A percentile compares a stretch with the other conserved stretches of the same genome.
Conservation (phyloP, 2,329 filamentous ascomycete genomes). For the Penicillium sp. region DNA sequence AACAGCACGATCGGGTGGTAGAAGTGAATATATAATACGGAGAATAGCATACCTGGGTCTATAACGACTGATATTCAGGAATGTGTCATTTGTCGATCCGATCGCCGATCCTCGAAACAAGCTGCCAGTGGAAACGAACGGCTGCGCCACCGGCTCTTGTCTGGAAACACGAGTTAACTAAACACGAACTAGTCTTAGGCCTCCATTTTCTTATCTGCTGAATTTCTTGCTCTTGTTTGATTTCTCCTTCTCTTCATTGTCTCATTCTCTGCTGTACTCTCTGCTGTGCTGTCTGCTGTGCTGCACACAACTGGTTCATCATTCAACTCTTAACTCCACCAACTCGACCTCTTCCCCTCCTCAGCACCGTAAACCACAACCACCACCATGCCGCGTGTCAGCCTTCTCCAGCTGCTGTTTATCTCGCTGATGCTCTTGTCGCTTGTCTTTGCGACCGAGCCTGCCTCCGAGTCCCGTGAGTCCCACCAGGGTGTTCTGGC, state of each 20-base stretch:
- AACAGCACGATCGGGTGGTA: too few species aligned
- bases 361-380: slow-evolving; percentile 2
- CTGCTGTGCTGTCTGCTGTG: background rate
- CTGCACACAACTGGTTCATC: background rate
- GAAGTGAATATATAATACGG: too few species aligned
- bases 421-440: slow-evolving; percentile 32
- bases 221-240: too few species aligned
- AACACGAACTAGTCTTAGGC: too few species aligned
- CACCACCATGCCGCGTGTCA: slow-evolving; percentile 26
- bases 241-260: too few species aligned
- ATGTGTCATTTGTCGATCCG: too few species aligned
- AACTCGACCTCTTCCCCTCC: background rate
- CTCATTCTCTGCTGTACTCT: background rate
- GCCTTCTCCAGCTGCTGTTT: slow-evolving; percentile 29
- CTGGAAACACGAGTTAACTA: too few species aligned
- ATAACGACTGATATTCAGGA: background rate
- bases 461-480: slow-evolving; percentile 22
- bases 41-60: too few species aligned
- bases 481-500: slow-evolving; percentile 61
- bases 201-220: too few species aligned
- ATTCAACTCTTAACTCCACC: background rate
- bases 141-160: background rate
- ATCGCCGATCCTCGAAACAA: too few species aligned
- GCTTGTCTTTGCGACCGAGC: slow-evolving; percentile 29
- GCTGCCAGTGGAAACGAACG: too few species aligned